phyloP scores from a whole-genome alignment of 495 filamentous ascomycete genomes.

The Bacidia gigantensis region DNA sequence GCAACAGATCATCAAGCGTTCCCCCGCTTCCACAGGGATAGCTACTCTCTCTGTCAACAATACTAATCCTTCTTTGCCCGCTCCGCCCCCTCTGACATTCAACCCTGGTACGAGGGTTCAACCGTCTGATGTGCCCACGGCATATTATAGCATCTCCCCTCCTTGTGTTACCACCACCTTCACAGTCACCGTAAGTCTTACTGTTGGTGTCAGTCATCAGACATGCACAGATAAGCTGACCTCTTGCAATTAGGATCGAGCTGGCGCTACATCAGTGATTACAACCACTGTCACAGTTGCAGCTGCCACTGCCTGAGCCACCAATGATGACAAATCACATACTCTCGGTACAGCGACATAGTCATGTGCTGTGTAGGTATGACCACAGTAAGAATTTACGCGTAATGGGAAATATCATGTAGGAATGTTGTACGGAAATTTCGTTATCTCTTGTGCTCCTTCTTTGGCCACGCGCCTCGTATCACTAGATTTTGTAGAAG shows the following conservation, averaged over 20 bases:
- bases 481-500: neutral
- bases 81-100: neutral
- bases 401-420: neutral
- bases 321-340: too few species aligned
- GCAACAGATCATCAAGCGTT: neutral
- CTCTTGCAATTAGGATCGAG: neutral
- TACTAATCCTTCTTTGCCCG: neutral
- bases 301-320: too few species aligned
- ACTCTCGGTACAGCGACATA: too few species aligned
- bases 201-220: too few species aligned
- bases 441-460: neutral
- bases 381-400: neutral
- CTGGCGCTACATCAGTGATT: neutral
- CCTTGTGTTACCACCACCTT: neutral
- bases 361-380: too few species aligned
- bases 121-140: neutral
- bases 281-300: neutral
- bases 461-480: neutral
- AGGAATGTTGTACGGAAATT: neutral
- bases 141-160: neutral
- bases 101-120: too few species aligned
- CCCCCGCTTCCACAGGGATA: neutral
- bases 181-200: neutral
- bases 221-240: too few species aligned
- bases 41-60: neutral